Base-by-base conservation (phyloP, 345 rosid species). In the Moricandia moricandioides region DNA sequence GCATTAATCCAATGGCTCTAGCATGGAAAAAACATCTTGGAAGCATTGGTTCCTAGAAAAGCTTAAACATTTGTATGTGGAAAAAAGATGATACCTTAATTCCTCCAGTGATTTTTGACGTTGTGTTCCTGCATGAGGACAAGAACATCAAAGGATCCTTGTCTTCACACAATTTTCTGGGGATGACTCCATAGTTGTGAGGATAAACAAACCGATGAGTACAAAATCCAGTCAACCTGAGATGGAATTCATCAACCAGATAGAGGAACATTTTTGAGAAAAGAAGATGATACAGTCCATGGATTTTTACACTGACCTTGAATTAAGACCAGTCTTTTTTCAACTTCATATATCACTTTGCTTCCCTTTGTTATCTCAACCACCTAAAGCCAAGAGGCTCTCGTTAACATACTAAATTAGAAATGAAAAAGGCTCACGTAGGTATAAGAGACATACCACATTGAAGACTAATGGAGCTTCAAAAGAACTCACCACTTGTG, bases 171-270 rank as follows among this genome's bases (percentile, higher is more conserved):
- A 93, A 77, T 11, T 96, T 96, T 65, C 97, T 81, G 8, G 98
- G 98, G 69, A 91, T 85, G 82, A 93, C 91, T 43, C 98, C 98
- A 12, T 91, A 94, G 88, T 94, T 94, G 72, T 94, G 98, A 39
- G 98, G 98, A 78, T 93, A 93, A n/a, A 93, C 97, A 21, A 70
- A 93, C 96, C 0, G 98, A 93, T 3, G 98, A 93, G 78, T 91
- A 93, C 59, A 93, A 76, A 51, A 93, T 35, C 8, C 98, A 83
- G 69, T 93, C 97, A 52, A 93, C 97, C 98, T 91, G 75, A 75
- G 3, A 73, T 76, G 62, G 3, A 59, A 34, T 8, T 34, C 39
- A 34, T 30, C 33, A 30, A 0, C 6, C 6, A 30, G 33, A 30
- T 6, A 4, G 33, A 30, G 33, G 33, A 30, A 30, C 24, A 21